Percentiles rank a stretch among this genome's conserved stretches.
Evolutionary conservation across 140 eudicot genomes (phyloP).

Genomic region (Flaveria floridana): DNA sequence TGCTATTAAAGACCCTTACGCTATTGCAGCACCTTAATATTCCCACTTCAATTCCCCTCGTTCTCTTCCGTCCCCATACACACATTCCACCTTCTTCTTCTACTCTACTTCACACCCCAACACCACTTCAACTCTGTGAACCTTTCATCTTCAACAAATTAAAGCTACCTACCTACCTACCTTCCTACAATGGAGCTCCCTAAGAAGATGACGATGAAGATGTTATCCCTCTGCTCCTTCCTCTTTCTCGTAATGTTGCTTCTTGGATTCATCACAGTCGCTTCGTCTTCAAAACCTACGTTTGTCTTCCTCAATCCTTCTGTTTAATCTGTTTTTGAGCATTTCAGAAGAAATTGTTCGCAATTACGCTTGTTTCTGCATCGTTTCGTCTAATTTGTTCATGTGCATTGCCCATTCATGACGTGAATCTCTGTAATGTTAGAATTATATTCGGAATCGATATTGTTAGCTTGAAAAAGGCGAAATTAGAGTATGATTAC

Average conservation of each 20-base stretch:
- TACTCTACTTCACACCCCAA: conserved; percentile 19
- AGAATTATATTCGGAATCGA: not conserved
- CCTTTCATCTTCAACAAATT: not conserved
- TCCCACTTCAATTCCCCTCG: conserved; percentile 3
- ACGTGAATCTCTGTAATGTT: not conserved
- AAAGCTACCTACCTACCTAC: no score
- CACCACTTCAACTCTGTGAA: conserved; percentile 11
- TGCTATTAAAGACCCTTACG: conserved; percentile 37
- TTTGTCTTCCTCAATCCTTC: not conserved
- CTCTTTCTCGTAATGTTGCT: conserved; percentile 36
- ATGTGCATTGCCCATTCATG: not conserved
- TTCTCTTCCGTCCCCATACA: conserved; percentile 7
- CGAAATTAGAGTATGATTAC: not conserved
- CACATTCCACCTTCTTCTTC: conserved; percentile 23
- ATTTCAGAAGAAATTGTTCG: not conserved
- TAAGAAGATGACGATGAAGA: not conserved
- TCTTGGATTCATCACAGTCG: conserved; percentile 24
- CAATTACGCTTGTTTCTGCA: not conserved
- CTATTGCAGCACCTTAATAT: conserved; percentile 34
- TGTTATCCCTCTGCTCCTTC: conserved; percentile 24
- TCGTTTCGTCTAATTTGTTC: not conserved
- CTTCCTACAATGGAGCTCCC: conserved; percentile 29
- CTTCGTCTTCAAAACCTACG: conserved; percentile 32
- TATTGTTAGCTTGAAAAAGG: not conserved
- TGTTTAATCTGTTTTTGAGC: not conserved